Evolutionary conservation across 768 basidiomycete genomes (phyloP), one percentile per base, ranked within the genome.

Genomic region (Amanita exitialis): DNA sequence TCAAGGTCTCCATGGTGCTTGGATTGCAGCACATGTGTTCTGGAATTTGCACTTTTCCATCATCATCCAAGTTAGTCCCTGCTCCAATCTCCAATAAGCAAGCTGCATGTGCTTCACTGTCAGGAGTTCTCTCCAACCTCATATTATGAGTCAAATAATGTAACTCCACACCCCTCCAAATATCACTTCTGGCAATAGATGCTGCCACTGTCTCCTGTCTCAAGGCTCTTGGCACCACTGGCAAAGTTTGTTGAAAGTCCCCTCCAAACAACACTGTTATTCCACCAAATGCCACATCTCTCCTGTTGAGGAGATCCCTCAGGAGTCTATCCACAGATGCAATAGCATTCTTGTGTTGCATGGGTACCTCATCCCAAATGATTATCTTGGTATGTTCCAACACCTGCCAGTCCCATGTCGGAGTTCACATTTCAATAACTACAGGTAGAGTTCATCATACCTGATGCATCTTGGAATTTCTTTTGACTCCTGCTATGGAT

Each of bases 161-260:
- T 8, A 72, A 49, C 6, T 54, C 13, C 27, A 73, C 58, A 4
- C 39, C 37, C 3, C 34, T 20, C 74, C 77, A 78, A 0, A 78
- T 57, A 9, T 54, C 23, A 16, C 72, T 76, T 6, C 58, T 44
- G 16, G 58, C 61, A 0, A 77, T 54, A 4, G 61, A 62, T 1
- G 69, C 68, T 53, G 42, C 53, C 3, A 77, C 61, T 60, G 74
- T 72, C 15, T 74, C 60, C 45, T 64, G 64, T 42, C 66, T 44
- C n/a, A n/a, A n/a, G n/a, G n/a, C n/a, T n/a, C n/a, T n/a, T n/a
- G n/a, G n/a, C n/a, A n/a, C 13, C 61, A 42, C n/a, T n/a, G 75
- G 74, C 0, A 78, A 66, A 6, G 59, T 75, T 56, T 79, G 76
- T 20, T 65, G 61, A 47, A 72, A 77, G 56, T 79, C 75, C 1